Evolutionary conservation across 371 early-diverging fungal species (phyloP).

Genomic region (Lichtheimia ornata): DNA sequence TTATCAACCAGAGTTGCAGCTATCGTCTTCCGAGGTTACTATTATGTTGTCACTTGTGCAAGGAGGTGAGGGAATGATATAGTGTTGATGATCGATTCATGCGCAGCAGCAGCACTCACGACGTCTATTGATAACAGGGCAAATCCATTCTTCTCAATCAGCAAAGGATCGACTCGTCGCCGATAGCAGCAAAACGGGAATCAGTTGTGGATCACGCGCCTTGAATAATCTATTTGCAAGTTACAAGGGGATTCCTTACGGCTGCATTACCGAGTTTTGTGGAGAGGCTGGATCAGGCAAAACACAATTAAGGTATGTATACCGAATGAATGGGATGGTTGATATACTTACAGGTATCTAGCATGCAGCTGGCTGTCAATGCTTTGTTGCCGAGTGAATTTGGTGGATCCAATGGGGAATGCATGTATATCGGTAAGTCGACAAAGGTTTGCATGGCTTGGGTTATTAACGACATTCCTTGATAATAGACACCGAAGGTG

Average conservation of each 20-base stretch:
- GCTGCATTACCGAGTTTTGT: conserved; percentile 60
- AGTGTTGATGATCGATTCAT: neutral
- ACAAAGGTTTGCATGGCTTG: neutral
- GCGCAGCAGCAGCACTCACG: neutral
- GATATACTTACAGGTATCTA: conserved; percentile 12
- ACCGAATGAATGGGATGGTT: neutral
- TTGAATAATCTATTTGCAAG: conserved; percentile 7
- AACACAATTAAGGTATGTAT: conserved; percentile 62
- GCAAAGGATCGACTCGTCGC: conserved; percentile 2
- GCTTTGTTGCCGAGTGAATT: conserved; percentile 38
- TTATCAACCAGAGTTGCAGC: conserved; percentile 5
- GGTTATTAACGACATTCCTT: too few species aligned
- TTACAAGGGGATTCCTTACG: conserved; percentile 10
- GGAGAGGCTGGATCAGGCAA: conserved; percentile 72
- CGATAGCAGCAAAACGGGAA: conserved; percentile 2
- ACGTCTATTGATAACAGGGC: conserved; percentile 4
- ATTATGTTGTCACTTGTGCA: conserved; percentile 7
- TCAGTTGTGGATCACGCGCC: conserved; percentile 1
- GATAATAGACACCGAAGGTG: conserved; percentile 68
- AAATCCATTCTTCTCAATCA: conserved; percentile 11
- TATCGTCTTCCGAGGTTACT: conserved; percentile 7
- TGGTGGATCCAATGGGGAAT: conserved; percentile 55
- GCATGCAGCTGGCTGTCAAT: conserved; percentile 68
- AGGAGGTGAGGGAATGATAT: conserved; percentile 8
- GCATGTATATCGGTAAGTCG: conserved; percentile 64